A percentile compares a stretch with the other conserved stretches of the same genome.
These are phyloP conservation scores for Jamesozyma piceae DNA, from an alignment of 805 yeast genomes.

Conservation along the genomic window DNA sequence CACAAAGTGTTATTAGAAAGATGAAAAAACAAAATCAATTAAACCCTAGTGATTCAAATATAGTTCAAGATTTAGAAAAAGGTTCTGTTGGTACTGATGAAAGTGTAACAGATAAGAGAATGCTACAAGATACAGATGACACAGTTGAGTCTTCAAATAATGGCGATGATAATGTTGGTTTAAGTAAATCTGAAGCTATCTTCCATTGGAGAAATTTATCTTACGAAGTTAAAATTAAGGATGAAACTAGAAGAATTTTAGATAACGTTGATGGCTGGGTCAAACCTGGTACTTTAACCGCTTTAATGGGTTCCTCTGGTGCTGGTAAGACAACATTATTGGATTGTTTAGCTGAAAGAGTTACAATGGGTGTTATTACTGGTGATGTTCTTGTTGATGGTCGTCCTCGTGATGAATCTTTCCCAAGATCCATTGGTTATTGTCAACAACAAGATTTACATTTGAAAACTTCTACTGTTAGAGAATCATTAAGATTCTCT, in stretches of 20 bases:
- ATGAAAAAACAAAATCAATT: conserved; percentile 32
- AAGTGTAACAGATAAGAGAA: conserved; percentile 15
- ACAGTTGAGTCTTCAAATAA: conserved; percentile 4
- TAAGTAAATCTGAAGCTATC: conserved; percentile 36
- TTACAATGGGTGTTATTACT: conserved; percentile 62
- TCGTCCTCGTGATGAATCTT: conserved; percentile 46
- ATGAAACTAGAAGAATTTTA: conserved; percentile 51
- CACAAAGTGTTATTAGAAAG: conserved; percentile 37
- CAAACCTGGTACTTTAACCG: conserved; percentile 73
- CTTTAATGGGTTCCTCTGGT: conserved; percentile 69
- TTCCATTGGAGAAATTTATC: conserved; percentile 74
- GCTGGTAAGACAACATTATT: no score
- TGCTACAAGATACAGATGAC: conserved; percentile 19
- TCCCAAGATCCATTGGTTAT: conserved; percentile 48
- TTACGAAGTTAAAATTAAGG: conserved; percentile 57
- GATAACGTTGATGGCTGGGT: conserved; percentile 73
- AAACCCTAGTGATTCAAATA: neutral
- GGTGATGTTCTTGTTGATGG: conserved; percentile 65
- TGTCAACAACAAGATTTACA: no score
- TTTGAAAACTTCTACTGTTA: conserved; percentile 55
- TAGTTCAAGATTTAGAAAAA: conserved; percentile 9
- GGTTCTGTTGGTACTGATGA: conserved; percentile 7
- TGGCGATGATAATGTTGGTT: conserved; percentile 12
- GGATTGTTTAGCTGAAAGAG: no score
- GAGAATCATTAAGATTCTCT: conserved; percentile 60